phyloP scores from a whole-genome alignment of 2,329 filamentous ascomycete genomes.

The Curvularia spicifera region DNA sequence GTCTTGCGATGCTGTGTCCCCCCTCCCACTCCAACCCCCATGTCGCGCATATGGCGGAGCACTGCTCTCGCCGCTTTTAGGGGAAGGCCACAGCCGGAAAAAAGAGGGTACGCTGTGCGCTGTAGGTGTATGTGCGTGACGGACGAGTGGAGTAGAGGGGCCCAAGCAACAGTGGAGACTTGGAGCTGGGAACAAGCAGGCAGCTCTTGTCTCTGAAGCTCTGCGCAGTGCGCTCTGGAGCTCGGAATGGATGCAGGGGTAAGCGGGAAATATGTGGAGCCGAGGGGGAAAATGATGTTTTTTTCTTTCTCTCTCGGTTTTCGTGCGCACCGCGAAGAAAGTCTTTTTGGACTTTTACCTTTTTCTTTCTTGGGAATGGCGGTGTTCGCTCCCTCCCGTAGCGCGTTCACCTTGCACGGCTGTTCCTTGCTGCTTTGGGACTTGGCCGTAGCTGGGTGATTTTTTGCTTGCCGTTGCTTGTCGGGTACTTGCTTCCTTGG shows the following conservation, averaged over 20 bases:
- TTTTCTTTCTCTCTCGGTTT: neutral
- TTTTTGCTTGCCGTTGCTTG: neutral
- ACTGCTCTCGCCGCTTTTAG: neutral
- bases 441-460: neutral
- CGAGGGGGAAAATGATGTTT: neutral
- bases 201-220: neutral
- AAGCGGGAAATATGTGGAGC: conserved; percentile 3
- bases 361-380: neutral
- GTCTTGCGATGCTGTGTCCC: too few relatives aligned
- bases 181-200: too few relatives aligned
- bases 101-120: neutral
- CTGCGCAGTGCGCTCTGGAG: too few relatives aligned
- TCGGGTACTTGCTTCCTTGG: neutral
- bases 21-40: neutral
- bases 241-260: conserved; percentile 2
- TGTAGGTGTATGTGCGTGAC: neutral
- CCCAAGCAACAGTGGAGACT: neutral
- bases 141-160: too few relatives aligned
- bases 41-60: conserved; percentile 5
- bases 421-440: neutral
- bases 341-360: neutral
- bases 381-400: neutral
- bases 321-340: neutral
- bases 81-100: neutral
- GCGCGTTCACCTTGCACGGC: neutral